Percentiles rank a stretch among this genome's conserved stretches.
Evolutionary conservation across 805 yeast species (phyloP).

Genomic region (Candida nemodendra): DNA sequence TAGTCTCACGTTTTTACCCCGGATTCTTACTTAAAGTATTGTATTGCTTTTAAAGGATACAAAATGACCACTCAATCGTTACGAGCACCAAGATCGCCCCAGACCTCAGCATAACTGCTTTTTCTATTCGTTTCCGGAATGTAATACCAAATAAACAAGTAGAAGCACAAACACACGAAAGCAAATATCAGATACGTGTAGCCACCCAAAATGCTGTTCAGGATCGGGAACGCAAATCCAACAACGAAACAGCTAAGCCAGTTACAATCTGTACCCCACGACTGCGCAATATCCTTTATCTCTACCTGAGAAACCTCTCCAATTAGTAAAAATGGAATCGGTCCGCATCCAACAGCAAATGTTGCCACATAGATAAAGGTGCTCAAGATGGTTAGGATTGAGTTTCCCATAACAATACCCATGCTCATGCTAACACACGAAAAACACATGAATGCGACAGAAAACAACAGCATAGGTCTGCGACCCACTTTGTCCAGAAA

Average conservation of each 20-base stretch:
- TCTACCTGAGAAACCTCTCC: conserved; percentile 84
- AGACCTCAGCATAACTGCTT: conserved; percentile 60
- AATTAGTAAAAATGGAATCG: conserved; percentile 87
- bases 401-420: conserved; percentile 53
- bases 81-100: conserved; percentile 39
- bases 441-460: conserved; percentile 67
- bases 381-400: conserved; percentile 55
- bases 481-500: conserved; percentile 77
- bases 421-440: conserved; percentile 61
- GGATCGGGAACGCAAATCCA: conserved; percentile 77
- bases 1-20: no score
- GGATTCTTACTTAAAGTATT: no score
- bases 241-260: conserved; percentile 87
- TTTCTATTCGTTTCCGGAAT: conserved; percentile 82
- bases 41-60: no score
- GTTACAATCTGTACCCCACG: conserved; percentile 87
- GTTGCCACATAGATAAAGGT: conserved; percentile 74
- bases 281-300: conserved; percentile 84
- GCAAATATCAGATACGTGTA: conserved; percentile 76
- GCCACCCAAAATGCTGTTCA: conserved; percentile 68
- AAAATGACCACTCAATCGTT: neutral
- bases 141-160: conserved; percentile 41
- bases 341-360: conserved; percentile 92
- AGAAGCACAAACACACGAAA: conserved; percentile 49
- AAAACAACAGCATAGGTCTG: conserved; percentile 63